Base-by-base conservation (phyloP, 495 filamentous ascomycete genomes). In the Hypoxylon fragiforme region DNA sequence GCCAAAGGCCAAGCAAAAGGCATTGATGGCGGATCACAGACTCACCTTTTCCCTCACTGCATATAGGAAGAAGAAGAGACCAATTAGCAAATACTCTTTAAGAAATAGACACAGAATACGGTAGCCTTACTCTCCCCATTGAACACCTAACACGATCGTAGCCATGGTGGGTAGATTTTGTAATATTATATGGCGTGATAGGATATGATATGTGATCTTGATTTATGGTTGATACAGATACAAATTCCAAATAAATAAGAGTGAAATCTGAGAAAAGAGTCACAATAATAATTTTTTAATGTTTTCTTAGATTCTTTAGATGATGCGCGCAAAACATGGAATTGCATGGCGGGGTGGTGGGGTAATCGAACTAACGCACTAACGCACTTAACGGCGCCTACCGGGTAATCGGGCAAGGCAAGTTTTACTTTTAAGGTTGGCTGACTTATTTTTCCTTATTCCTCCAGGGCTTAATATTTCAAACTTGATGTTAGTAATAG, bases 121-220 rank as follows among this genome's bases (percentile, higher is more conserved):
- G 39, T 28, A 30, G 39, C 16, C 56, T 59, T 59, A 59, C 56
- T 59, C 56, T 59, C 56, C 56, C 56, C 56, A 59, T 40, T 59
- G 56, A 36, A 59, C 56, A 34, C 56, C 56, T 26, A 59, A 52
- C 21, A 59, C 49, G 3, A 59, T 53, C 24, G 56, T 59, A 47
- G 56, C 49, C 56, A 59, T 59, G 49, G 18, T 11, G 44, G 37
- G 44, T 32, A 28, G 40, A 22, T 9, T 57, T 41, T 2, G 32
- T 24, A 18, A 44, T 5, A 3, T 15, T 12, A 31, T 30, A 41
- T 15, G 20, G 0, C 36, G 15, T 36, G 19, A 41, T 16, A 7
- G 3, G 16, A 18, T 39, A 21, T n/a, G n/a, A n/a, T n/a, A n/a
- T n/a, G n/a, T n/a, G n/a, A n/a, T n/a, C n/a, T n/a, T n/a, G n/a